Evolutionary conservation across 1,284 basidiomycete species (phyloP), one percentile per base, ranked within the genome.

Genomic region (Cutaneotrichosporon curvatum): DNA sequence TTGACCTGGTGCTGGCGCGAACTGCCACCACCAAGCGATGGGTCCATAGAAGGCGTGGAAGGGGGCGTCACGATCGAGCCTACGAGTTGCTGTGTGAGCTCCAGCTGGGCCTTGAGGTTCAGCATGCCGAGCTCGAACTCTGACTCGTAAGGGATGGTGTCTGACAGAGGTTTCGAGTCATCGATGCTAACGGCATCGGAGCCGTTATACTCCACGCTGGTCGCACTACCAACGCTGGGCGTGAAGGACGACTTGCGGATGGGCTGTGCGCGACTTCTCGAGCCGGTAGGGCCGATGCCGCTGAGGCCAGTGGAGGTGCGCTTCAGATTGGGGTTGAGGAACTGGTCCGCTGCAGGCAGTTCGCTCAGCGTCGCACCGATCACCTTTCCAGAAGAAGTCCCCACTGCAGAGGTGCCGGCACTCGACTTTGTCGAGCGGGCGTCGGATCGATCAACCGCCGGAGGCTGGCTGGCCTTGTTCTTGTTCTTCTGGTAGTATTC

Each of bases 121-220:
- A 87, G 87, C 4, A 80, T 83, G 31, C 87, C 81, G 9, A 92
- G 70, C 42, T 84, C 81, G 58, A 86, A 87, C 12, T 76, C 76
- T 12, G 73, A 70, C 22, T 80, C 76, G 59, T 91, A 79, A 0
- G 90, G 89, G 0, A 85, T 80, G 0, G 63, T 62, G 42, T 43
- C 42, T 14, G 42, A 37, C 33, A 37, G 23, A 4, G 10, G 14
- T 14, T 36, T 23, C 8, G 9, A 5, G 32, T 15, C 32, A 15
- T 15, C 32, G 32, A 34, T 7, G 15, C 32, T 34, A n/a, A 34
- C 32, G 16, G 56, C 52, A 30, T 67, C 65, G 20, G 62, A 59
- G 32, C 16, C 32, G 21, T 23, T 21, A 19, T 56, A 1, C 57
- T 57, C 57, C 12, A 12, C 25, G 12, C 25, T 28, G 8, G 25